A percentile compares a stretch with the other conserved stretches of the same genome.
phyloP scores from a whole-genome alignment of 495 filamentous ascomycete species.

The Staphylotrichum tortipilum region DNA sequence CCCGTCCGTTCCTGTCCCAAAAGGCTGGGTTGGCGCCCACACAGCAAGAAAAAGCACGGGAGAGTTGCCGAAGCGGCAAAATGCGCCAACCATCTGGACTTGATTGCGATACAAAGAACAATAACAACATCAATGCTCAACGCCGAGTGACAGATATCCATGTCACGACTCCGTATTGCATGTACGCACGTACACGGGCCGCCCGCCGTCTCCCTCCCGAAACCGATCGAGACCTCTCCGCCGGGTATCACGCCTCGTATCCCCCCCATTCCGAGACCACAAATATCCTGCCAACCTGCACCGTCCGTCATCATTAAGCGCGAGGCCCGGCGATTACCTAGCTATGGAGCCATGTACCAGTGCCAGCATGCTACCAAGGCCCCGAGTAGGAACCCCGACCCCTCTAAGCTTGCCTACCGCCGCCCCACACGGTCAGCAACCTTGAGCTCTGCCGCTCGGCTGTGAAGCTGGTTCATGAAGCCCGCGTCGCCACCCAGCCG shows the following conservation, averaged over 20 bases:
- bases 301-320: no score
- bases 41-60: no score
- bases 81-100: neutral
- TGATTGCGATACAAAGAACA: neutral
- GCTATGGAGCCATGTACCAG: no score
- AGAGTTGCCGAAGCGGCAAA: neutral
- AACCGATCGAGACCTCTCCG: neutral
- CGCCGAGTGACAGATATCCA: neutral
- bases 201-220: neutral
- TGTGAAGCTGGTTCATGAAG: constrained; percentile 52
- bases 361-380: no score
- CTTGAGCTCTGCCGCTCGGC: constrained; percentile 49
- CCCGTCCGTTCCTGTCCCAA: no score
- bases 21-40: no score
- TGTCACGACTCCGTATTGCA: no score
- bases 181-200: neutral
- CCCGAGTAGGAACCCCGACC: neutral
- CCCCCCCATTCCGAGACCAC: neutral
- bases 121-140: neutral
- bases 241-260: constrained; percentile 2
- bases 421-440: constrained; percentile 31
- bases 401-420: constrained; percentile 4
- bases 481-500: constrained; percentile 55
- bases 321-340: no score
- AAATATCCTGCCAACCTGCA: neutral